Evolutionary conservation across 2,329 filamentous ascomycete genomes (phyloP), one percentile per base, ranked within the genome.

Genomic region (Talaromyces sp.): DNA sequence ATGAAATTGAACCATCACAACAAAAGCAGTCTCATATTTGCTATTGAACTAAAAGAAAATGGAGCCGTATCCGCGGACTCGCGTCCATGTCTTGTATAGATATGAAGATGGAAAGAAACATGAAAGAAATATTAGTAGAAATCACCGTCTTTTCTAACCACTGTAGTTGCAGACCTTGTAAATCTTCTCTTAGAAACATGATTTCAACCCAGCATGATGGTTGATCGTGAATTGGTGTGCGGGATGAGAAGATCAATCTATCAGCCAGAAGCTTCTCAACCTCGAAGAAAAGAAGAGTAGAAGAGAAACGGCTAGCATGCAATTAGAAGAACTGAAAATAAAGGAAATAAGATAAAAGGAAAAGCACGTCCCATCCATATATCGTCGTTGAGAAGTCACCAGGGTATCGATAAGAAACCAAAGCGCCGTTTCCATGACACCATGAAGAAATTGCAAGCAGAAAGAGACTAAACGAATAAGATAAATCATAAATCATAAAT

Each of bases 351-450:
- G 45, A 58, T 37, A 48, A 53, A 53, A 13, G 13, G 25, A 36
- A 10, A n/a, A 21, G 31, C 15, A 36, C 28, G 6, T 50, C 19
- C 17, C 39, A 28, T 39, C 22, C 33, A 62, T 58, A 51, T 39
- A 41, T 46, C 45, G 56, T 58, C 58, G 61, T 10, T 39, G 33
- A 41, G 52, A 61, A 48, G 59, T 51, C 54, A 58, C 50, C 56
- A 60, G 62, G 61, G 54, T 56, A 56, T 56, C 54, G 54, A 48
- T 56, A 50, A 37, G 39, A 56, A 56, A 48, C 41, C 54, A 37
- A 15, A 56, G 43, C 54, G 54, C 54, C 53, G 33, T 50, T 28
- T 43, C 35, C 40, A 31, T 56, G 54, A 50, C 54, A 56, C 54
- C 54, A 28, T 39, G 53, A 28, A 41, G 52, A 53, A 56, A 54